Percentiles rank a stretch among this genome's conserved stretches.
Conservation (phyloP, 2,329 filamentous ascomycete genomes). For the Lachnellula willkommii region DNA sequence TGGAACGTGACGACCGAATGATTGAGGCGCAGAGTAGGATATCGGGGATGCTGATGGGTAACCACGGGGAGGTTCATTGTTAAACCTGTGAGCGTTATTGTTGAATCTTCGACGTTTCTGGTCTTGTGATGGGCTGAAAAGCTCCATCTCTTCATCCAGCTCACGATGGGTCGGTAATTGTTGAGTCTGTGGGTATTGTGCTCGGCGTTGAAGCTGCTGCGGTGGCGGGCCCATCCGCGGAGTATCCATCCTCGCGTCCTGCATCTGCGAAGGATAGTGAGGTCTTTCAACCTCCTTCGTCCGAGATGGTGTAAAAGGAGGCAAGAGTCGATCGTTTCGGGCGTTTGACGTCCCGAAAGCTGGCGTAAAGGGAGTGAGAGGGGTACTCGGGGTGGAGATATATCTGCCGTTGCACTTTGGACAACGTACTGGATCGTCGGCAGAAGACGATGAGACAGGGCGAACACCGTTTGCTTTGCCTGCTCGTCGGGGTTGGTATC, state of each 20-base stretch:
- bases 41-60: slow-evolving; percentile 36
- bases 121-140: slow-evolving; percentile 46
- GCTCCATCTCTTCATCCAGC: slow-evolving; percentile 36
- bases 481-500: slow-evolving; percentile 67
- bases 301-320: slow-evolving; percentile 20
- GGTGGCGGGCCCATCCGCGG: slow-evolving; percentile 19
- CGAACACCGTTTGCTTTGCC: slow-evolving; percentile 25
- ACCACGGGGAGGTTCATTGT: slow-evolving; percentile 38
- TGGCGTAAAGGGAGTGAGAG: slow-evolving; percentile 28
- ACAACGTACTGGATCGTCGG: slow-evolving; percentile 54
- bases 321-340: slow-evolving; percentile 18
- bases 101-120: slow-evolving; percentile 59
- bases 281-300: slow-evolving; percentile 17
- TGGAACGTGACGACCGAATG: slow-evolving; percentile 21
- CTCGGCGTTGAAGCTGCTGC: slow-evolving; percentile 19
- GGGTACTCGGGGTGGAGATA: slow-evolving; percentile 31
- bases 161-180: slow-evolving; percentile 30
- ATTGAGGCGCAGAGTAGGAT: slow-evolving; percentile 26
- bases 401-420: slow-evolving; percentile 61
- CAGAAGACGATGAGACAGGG: slow-evolving; percentile 28
- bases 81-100: slow-evolving; percentile 47
- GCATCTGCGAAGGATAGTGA: slow-evolving; percentile 20
- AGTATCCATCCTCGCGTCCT: slow-evolving; percentile 33
- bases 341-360: slow-evolving; percentile 10
- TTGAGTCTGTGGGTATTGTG: slow-evolving; percentile 20